Conservation (phyloP, 2,329 filamentous ascomycete genomes). For the Colletotrichum zoysiae region DNA sequence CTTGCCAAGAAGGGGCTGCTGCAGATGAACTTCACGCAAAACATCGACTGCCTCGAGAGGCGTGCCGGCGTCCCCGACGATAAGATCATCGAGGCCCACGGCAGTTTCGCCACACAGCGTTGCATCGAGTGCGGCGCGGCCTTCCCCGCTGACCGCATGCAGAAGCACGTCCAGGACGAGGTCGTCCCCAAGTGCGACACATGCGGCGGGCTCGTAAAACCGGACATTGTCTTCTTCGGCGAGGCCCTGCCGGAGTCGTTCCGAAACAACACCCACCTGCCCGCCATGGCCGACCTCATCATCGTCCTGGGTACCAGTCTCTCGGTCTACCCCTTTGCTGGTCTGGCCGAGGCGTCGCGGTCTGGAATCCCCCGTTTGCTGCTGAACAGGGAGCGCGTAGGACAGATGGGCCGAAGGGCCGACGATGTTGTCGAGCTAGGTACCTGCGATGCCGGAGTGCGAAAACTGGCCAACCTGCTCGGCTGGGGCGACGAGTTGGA, state of each 20-base stretch:
- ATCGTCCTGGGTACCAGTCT: conserved; percentile 93
- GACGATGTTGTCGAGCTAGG: conserved; percentile 90
- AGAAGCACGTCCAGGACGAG: conserved; percentile 72
- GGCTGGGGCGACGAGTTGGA: conserved; percentile 92
- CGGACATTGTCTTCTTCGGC: conserved; percentile 95
- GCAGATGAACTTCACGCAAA: conserved; percentile 93
- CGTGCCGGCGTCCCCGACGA: conserved; percentile 85
- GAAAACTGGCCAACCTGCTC: conserved; percentile 80
- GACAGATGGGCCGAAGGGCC: conserved; percentile 78
- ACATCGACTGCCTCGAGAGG: conserved; percentile 95
- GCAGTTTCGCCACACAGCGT: conserved; percentile 90
- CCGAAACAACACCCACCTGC: conserved; percentile 56
- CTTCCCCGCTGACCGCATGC: conserved; percentile 83
- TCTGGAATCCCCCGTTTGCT: conserved; percentile 80
- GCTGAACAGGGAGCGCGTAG: conserved; percentile 89
- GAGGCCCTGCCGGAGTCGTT: conserved; percentile 68
- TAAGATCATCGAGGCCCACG: conserved; percentile 92
- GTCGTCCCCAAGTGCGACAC: conserved; percentile 77
- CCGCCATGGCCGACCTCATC: conserved; percentile 77
- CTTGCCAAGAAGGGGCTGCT: conserved; percentile 84
- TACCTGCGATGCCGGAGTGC: conserved; percentile 85
- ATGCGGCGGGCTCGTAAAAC: conserved; percentile 88
- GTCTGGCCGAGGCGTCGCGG: conserved; percentile 74
- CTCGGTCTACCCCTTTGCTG: conserved; percentile 89
- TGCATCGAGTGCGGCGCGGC: conserved; percentile 87